A percentile compares a stretch with the other conserved stretches of the same genome.
Evolutionary conservation across 1,284 basidiomycete species (phyloP).

Genomic region (Leccinum insigne): DNA sequence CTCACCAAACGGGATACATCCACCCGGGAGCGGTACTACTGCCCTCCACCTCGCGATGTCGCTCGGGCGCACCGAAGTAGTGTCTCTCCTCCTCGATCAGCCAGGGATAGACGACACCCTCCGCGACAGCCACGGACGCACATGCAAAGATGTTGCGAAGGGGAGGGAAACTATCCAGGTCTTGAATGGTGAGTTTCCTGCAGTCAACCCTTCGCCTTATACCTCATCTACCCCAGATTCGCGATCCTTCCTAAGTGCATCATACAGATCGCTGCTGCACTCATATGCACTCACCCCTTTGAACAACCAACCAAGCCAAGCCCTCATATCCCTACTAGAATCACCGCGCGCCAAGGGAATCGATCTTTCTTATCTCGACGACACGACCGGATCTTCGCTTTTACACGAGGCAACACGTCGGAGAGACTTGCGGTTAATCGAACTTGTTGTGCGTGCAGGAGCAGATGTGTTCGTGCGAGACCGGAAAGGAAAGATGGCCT

Average conservation of each 20-base stretch:
- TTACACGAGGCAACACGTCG: constrained; percentile 88
- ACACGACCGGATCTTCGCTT: constrained; percentile 75
- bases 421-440: constrained; percentile 82
- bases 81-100: constrained; percentile 74
- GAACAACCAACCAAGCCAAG: constrained; percentile 44
- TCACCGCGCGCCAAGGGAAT: constrained; percentile 62
- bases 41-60: constrained; percentile 88
- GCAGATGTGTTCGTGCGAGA: constrained; percentile 93
- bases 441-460: constrained; percentile 82
- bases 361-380: constrained; percentile 74
- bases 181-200: constrained; percentile 56
- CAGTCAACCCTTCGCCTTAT: neutral
- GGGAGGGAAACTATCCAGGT: constrained; percentile 71
- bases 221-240: constrained; percentile 58
- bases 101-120: constrained; percentile 82
- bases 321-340: constrained; percentile 55
- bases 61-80: constrained; percentile 78
- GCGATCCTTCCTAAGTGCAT: constrained; percentile 74
- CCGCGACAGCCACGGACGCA: constrained; percentile 69
- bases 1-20: constrained; percentile 74
- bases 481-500: constrained; percentile 72
- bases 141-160: constrained; percentile 75
- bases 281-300: constrained; percentile 66
- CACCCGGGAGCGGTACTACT: constrained; percentile 73
- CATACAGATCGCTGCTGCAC: constrained; percentile 73